A percentile compares a stretch with the other conserved stretches of the same genome.
These are phyloP conservation scores for Diaporthe sp. DNA, from an alignment of 2,329 filamentous ascomycete genomes.

Conservation along the genomic window DNA sequence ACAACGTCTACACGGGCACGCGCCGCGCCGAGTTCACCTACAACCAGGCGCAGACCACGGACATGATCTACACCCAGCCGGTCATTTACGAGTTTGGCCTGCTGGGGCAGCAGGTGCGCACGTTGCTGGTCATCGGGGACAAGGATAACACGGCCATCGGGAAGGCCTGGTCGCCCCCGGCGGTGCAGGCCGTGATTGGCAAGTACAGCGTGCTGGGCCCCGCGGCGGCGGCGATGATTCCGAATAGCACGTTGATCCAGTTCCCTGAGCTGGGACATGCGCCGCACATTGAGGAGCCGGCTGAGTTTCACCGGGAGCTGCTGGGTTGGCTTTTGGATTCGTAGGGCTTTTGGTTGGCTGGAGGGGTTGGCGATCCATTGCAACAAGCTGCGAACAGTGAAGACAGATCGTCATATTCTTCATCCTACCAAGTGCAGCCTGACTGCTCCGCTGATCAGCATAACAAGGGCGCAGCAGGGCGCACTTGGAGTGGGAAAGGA, in stretches of 20 bases:
- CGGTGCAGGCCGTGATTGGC: slow-evolving; percentile 56
- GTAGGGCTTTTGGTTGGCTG: not conserved
- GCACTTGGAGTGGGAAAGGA: too few species aligned
- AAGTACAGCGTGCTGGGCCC: slow-evolving; percentile 61
- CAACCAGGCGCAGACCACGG: slow-evolving; percentile 62
- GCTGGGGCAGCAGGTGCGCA: slow-evolving; percentile 51
- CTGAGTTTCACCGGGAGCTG: slow-evolving; percentile 56
- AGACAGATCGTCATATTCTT: not conserved
- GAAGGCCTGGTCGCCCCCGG: slow-evolving; percentile 59
- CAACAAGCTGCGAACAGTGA: not conserved
- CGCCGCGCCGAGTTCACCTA: slow-evolving; percentile 54
- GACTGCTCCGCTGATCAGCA: not conserved
- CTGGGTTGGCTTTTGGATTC: slow-evolving; percentile 53
- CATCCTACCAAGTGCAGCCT: not conserved
- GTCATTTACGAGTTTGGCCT: slow-evolving; percentile 60
- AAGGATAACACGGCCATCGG: slow-evolving; percentile 66
- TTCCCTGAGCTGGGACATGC: slow-evolving; percentile 62
- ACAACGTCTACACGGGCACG: slow-evolving; percentile 60
- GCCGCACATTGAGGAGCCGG: slow-evolving; percentile 63
- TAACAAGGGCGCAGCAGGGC: too few species aligned
- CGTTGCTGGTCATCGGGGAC: slow-evolving; percentile 60
- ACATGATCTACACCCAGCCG: slow-evolving; percentile 65
- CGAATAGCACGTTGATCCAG: slow-evolving; percentile 55
- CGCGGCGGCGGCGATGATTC: slow-evolving; percentile 54
- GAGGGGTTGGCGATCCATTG: too few species aligned